Base-by-base conservation (phyloP, 1,284 basidiomycete genomes). In the Trichosporon sp. region DNA sequence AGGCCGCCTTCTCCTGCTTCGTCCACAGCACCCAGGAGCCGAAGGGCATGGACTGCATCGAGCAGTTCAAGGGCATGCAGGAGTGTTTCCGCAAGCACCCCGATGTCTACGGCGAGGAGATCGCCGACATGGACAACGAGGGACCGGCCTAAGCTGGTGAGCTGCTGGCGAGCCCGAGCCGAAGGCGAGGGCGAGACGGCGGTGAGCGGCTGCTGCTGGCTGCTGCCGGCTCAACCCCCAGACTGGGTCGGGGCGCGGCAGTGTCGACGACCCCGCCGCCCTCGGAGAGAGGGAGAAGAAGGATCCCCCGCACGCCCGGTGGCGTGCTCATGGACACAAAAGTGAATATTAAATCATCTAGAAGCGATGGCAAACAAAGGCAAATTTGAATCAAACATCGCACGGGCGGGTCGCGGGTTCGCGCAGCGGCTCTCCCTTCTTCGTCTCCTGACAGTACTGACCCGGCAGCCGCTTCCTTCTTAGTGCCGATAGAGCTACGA, bases 61-160 rank as follows among this genome's bases (percentile, higher is more conserved):
- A 98, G 77, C 94, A 93, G 86, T 99, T 99, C 88, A 92, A 95
- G 86, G 89, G 86, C 19, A 99, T 99, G 96, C 96, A 99, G 85
- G 91, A 92, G 75, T 99, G 96, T 87, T 99, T 99, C 88, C 89
- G 94, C 78, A 90, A 90, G 77, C 93, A 99, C 84, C 97, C 96
- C 0, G 96, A 98, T 43, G 88, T 94, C 43, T 99, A 99, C 83
- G 94, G 91, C 35, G 93, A 95, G 79, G 96, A 63, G 59, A 63
- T 63, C 12, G 32, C 59, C 59, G 59, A 63, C 32, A 63, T 63
- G 59, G 59, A 63, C 35, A 63, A 63, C 59, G 59, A 63, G 59
- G 16, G 16, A 12, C 59, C 59, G 4, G 32, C 12, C 32, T 35
- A 63, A 16, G 35, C 14, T 6, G 6, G 35, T 31, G 11, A 4